Conservation (phyloP, 305 asterid species). For the Coffea humblotiana region DNA sequence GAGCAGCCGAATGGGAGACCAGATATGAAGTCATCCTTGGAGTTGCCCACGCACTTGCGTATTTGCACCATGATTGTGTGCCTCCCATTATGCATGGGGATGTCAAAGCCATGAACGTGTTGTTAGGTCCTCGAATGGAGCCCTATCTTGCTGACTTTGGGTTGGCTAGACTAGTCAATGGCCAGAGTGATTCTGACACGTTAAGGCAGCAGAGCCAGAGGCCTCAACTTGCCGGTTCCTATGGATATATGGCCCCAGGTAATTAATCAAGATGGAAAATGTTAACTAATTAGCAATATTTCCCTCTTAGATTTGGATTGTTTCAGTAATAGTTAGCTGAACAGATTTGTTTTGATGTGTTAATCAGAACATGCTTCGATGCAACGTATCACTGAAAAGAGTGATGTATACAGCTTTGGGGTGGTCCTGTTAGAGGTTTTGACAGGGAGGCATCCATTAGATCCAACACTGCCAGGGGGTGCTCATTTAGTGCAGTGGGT, state of each 20-base stretch:
- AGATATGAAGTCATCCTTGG: slow-evolving; percentile 72
- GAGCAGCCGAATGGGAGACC: slow-evolving; percentile 85
- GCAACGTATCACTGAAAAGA: slow-evolving; percentile 77
- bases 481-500: slow-evolving; percentile 95
- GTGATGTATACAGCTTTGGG: slow-evolving; percentile 90
- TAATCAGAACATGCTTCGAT: slow-evolving; percentile 79
- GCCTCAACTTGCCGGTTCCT: slow-evolving; percentile 93
- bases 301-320: background rate
- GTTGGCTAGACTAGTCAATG: slow-evolving; percentile 64
- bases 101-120: slow-evolving; percentile 93
- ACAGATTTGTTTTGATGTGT: slow-evolving; percentile 7
- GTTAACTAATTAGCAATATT: background rate
- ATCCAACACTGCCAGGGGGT: slow-evolving; percentile 88
- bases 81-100: slow-evolving; percentile 98
- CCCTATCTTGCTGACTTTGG: slow-evolving; percentile 94
- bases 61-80: slow-evolving; percentile 88
- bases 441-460: slow-evolving; percentile 94
- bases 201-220: slow-evolving; percentile 61
- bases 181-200: slow-evolving; percentile 29
- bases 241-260: slow-evolving; percentile 99
- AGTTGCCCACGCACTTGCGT: slow-evolving; percentile 80
- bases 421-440: slow-evolving; percentile 83
- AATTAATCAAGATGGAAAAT: slow-evolving; percentile 1
- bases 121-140: slow-evolving; percentile 72
- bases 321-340: background rate